Evolutionary conservation across 2,329 filamentous ascomycete species (phyloP).

Genomic region (Phoma sp.): DNA sequence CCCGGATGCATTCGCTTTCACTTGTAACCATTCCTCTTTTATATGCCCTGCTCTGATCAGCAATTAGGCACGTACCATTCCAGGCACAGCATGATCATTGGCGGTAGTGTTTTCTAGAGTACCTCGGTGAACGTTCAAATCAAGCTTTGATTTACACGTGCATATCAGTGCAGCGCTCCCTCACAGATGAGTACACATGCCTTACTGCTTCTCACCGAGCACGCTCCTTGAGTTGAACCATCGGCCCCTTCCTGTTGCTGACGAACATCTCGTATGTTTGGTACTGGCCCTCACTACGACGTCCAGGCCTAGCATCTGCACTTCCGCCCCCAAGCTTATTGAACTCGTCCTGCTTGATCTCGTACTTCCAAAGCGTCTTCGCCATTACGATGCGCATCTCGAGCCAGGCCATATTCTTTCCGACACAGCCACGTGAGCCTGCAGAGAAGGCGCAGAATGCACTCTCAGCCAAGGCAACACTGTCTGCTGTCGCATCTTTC

Average conservation of each 20-base stretch:
- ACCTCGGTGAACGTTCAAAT: no score
- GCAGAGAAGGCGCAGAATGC: slow-evolving; percentile 30
- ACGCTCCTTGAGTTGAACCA: slow-evolving; percentile 33
- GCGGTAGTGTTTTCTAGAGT: no score
- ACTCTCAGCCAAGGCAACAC: slow-evolving; percentile 20
- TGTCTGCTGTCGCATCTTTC: slow-evolving; percentile 15
- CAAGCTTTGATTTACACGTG: no score
- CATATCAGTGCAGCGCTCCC: no score
- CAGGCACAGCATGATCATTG: no score
- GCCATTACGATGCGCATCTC: slow-evolving; percentile 34
- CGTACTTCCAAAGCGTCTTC: slow-evolving; percentile 33
- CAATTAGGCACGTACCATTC: no score
- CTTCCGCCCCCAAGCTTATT: slow-evolving; percentile 33
- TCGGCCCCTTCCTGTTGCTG: slow-evolving; percentile 41
- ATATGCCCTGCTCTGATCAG: no score
- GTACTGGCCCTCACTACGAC: slow-evolving; percentile 30
- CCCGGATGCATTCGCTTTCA: no score
- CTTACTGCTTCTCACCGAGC: no score
- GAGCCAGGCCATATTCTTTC: slow-evolving; percentile 37
- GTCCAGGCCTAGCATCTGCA: slow-evolving; percentile 20
- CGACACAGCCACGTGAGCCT: slow-evolving; percentile 35
- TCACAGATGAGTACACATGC: not conserved
- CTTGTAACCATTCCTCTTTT: no score
- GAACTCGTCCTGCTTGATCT: slow-evolving; percentile 27
- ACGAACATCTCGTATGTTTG: slow-evolving; percentile 39